Base-by-base conservation (phyloP, 306 rosid genomes). In the Phaseolus lunatus region DNA sequence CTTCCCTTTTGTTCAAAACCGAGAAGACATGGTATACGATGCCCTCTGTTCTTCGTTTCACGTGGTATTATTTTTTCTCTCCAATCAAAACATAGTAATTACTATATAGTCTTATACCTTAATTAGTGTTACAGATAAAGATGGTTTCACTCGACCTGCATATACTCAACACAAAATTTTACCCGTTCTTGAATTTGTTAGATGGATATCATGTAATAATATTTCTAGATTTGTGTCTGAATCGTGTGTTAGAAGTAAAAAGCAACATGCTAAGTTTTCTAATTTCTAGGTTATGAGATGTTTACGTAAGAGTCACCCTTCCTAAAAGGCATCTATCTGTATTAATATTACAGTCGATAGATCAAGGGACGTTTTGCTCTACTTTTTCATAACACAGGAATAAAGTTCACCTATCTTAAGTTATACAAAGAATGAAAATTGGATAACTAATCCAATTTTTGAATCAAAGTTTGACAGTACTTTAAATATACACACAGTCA, bases 11-110 rank as follows among this genome's bases (percentile, higher is more conserved):
- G 67, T 71, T 79, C 53, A 37, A 62, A 79, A 70, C 31, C 13
- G 31, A 78, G 9, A 66, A 10, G 2, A 31, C 22, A 53, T 73
- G 73, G 80, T 73, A 84, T 74, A 74, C 78, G 64, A 68, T 83
- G 78, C 78, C 72, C 72, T 72, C 11, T 67, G 19, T 27, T 65
- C 44, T 27, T 37, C 72, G 63, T 57, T 84, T 66, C 70, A 33
- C 71, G 35, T 50, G 47, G 48, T 43, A 37, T 44, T 64, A 9
- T 65, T 24, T 45, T 70, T 58, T 31, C 31, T 71, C 14, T 24
- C n/a, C 27, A 22, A 6, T 37, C 6, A 31, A 29, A 23, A 70
- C 16, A 47, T 9, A 18, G 0, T 72, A 26, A 41, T 49, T 67
- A 50, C 49, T 37, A 33, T 37, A 33, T 10, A 35, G 10, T 24